A percentile compares a stretch with the other conserved stretches of the same genome.
phyloP scores from a whole-genome alignment of 164 flowering plant species.

The Akebia trifoliata region DNA sequence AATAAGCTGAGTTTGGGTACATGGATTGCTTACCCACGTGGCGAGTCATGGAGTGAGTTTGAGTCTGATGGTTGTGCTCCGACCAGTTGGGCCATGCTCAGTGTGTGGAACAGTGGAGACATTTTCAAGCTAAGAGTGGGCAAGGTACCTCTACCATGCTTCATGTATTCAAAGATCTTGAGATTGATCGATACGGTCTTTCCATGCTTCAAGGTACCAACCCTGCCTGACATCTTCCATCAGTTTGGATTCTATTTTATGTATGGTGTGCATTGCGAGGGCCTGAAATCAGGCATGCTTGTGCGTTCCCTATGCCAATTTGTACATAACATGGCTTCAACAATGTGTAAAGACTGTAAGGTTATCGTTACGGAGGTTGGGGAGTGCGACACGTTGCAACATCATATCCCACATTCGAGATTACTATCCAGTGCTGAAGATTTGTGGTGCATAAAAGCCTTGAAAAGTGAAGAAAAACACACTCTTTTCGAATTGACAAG shows the following conservation, averaged over 20 bases:
- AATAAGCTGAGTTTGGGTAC: constrained; percentile 65
- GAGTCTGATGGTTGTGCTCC: constrained; percentile 20
- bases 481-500: constrained; percentile 19
- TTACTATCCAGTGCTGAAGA: constrained; percentile 57
- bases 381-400: constrained; percentile 27
- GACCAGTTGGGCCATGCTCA: constrained; percentile 56
- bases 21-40: constrained; percentile 49
- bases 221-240: constrained; percentile 39
- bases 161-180: constrained; percentile 24
- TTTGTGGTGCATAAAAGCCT: constrained; percentile 61
- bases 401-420: constrained; percentile 56
- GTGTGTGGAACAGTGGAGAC: constrained; percentile 70
- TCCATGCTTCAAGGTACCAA: constrained; percentile 42
- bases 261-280: constrained; percentile 54
- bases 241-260: constrained; percentile 64
- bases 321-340: constrained; percentile 60
- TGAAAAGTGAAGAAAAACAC: constrained; percentile 22
- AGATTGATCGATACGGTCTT: constrained; percentile 28
- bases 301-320: constrained; percentile 35
- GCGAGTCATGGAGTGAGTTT: constrained; percentile 17
- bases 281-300: constrained; percentile 36
- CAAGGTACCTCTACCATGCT: constrained; percentile 32
- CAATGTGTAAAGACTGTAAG: constrained; percentile 29
- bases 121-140: constrained; percentile 53
- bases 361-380: constrained; percentile 54